Evolutionary conservation across 2,329 filamentous ascomycete species (phyloP), one percentile per base, ranked within the genome.

Genomic region (Verticillium longisporum): DNA sequence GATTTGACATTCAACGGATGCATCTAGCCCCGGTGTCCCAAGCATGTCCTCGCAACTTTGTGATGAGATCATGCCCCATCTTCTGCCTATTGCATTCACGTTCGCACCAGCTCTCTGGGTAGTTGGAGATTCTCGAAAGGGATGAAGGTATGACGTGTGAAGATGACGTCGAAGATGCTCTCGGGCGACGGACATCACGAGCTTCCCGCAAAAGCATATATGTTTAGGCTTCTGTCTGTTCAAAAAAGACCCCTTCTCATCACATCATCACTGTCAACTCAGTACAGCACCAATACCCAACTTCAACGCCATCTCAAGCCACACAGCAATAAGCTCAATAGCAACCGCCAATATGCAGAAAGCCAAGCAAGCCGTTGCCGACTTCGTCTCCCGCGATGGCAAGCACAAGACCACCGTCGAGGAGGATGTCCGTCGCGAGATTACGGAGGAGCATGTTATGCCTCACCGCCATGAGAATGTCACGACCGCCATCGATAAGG

Each of bases 331-430:
- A 13, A 3, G 34, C 11, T 6, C 10, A 11, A 33, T 14, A 53
- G 3, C 31, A 7, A 4, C 6, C 38, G 54, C 41, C 71, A 80
- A 31, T 66, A 88, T 89, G 86, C 80, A 89, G 15, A 85, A 84
- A 70, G 85, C 87, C 45, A 89, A 87, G 78, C 77, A 80, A 68
- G 83, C 82, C 62, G 81, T 90, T 68, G 75, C 76, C 56, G 80
- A 81, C 69, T 87, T 90, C 76, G 80, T 88, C 67, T 77, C 73
- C 70, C 81, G 82, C 67, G 77, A 84, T 61, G 87, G 87, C 61
- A 83, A 89, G 65, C 82, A 89, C 67, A 84, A 88, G 68, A 91
- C 88, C n/a, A 87, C 83, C 13, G 85, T 91, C 4, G 83, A 90
- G 63, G 85, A 90, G 73, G 81, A 80, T 9, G 81, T 89, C 54